A percentile compares a stretch with the other conserved stretches of the same genome.
phyloP scores from a whole-genome alignment of 768 basidiomycete species.

The Tubosaeta sp. region DNA sequence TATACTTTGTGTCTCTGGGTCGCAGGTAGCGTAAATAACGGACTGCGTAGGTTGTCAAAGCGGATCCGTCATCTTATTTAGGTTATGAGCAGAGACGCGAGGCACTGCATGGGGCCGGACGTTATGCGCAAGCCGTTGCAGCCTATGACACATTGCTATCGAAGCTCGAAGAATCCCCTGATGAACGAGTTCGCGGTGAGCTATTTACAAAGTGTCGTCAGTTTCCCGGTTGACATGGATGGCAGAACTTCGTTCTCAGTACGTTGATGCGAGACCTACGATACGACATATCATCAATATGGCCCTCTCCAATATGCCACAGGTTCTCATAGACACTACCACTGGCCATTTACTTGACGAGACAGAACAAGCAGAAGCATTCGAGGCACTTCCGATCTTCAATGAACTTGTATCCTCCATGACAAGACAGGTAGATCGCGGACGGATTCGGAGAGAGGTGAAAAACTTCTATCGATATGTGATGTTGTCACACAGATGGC shows the following conservation, averaged over 20 bases:
- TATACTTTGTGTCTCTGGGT: neutral
- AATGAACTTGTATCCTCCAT: neutral
- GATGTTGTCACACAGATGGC: constrained; percentile 6
- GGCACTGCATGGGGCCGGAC: neutral
- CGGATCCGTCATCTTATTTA: neutral
- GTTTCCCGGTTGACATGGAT: neutral
- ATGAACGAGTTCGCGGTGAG: neutral
- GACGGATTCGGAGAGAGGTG: neutral
- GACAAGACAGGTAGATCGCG: neutral
- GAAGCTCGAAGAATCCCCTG: neutral
- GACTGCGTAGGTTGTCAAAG: neutral
- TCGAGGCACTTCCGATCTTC: neutral
- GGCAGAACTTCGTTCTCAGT: neutral
- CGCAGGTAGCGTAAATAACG: neutral
- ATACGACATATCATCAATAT: neutral
- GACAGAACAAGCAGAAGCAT: neutral
- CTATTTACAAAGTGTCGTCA: neutral
- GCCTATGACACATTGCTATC: neutral
- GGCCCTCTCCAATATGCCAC: neutral
- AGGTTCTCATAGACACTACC: constrained; percentile 1
- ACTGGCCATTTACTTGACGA: neutral
- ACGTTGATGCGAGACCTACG: neutral
- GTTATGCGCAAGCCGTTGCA: neutral
- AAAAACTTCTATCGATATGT: neutral
- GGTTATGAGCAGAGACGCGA: neutral